A percentile compares a stretch with the other conserved stretches of the same genome.
Conservation (phyloP, 1,284 basidiomycete species). For the Austroboletus niveus region DNA sequence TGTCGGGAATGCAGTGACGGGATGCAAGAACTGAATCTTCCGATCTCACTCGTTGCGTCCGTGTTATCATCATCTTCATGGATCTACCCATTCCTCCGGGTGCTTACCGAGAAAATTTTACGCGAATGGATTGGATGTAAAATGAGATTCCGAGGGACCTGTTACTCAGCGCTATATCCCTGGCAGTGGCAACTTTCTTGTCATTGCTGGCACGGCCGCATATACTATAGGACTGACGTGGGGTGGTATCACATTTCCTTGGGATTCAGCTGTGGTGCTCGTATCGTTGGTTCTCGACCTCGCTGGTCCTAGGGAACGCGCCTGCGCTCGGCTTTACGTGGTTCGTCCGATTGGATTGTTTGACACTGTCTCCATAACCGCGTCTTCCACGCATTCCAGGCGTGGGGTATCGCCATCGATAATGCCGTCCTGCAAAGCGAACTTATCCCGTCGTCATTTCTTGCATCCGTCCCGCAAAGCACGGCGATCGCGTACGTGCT, state of each 20-base stretch:
- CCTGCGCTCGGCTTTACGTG: conserved; percentile 32
- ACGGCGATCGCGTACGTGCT: conserved; percentile 7
- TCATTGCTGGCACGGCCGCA: conserved; percentile 5
- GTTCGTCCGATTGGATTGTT: conserved; percentile 31
- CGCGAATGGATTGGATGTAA: conserved; percentile 9
- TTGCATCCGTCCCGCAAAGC: conserved; percentile 4
- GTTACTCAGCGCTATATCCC: not conserved
- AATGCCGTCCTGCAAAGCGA: conserved; percentile 33
- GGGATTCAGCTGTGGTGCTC: conserved; percentile 12
- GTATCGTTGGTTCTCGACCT: not conserved
- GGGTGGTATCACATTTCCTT: conserved; percentile 4
- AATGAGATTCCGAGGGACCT: not conserved
- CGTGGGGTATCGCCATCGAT: conserved; percentile 34
- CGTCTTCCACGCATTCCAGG: conserved; percentile 10
- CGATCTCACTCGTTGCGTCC: not conserved
- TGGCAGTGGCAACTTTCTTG: conserved; percentile 4
- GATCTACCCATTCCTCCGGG: conserved; percentile 1
- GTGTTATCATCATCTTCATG: not conserved
- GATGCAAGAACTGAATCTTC: conserved; percentile 8
- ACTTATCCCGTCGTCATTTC: conserved; percentile 28
- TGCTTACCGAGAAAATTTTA: conserved; percentile 1
- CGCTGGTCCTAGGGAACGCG: conserved; percentile 20
- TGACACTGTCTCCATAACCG: not conserved
- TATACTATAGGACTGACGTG: not conserved
- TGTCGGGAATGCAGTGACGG: not conserved